Evolutionary conservation across 176 grass and related monocot genomes (phyloP), one percentile per base, ranked within the genome.

Genomic region (Bothriochloa decipiens): DNA sequence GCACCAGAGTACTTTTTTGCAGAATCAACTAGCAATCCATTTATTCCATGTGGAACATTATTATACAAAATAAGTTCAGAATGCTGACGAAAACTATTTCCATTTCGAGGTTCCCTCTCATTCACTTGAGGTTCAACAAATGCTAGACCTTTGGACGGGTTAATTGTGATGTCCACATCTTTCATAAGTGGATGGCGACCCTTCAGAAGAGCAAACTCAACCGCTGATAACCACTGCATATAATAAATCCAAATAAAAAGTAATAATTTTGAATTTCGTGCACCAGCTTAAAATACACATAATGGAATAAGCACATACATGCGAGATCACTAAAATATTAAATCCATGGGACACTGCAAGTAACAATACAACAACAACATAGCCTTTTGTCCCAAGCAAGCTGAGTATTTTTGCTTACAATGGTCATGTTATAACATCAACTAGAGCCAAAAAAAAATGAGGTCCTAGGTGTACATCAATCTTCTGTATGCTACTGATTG

Each of bases 171-270:
- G 72, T 98, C 96, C 4, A 98, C 84, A 76, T 98, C 93, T 88
- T 95, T 89, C 74, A 95, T 86, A 89, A 98, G 91, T 42, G 96
- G 96, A 89, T 98, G 96, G 27, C 96, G 92, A 73, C 96, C 96
- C 87, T 98, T 98, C 50, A 95, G 79, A 90, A 98, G 85, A 65
- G 96, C 86, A 88, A 98, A 81, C 85, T 98, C 96, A 49, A 92
- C 96, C 75, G 91, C 92, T 81, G 93, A 95, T 33, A 98, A 45
- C 96, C 96, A 98, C 96, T 98, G 81, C 82, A 62, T 62, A 62
- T 61, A 61, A 88, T 77, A 86, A 78, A 86, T 83, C 11, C 70
- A 78, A 87, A 90, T 23, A 74, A 58, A 12, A 70, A 62, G n/a
- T 62, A 7, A 57, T 55, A 57, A 57, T 57, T 57, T 57, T 57